A percentile compares a stretch with the other conserved stretches of the same genome.
These are phyloP conservation scores for Fusarium heterosporum DNA, from an alignment of 2,329 filamentous ascomycete species.

Conservation along the genomic window DNA sequence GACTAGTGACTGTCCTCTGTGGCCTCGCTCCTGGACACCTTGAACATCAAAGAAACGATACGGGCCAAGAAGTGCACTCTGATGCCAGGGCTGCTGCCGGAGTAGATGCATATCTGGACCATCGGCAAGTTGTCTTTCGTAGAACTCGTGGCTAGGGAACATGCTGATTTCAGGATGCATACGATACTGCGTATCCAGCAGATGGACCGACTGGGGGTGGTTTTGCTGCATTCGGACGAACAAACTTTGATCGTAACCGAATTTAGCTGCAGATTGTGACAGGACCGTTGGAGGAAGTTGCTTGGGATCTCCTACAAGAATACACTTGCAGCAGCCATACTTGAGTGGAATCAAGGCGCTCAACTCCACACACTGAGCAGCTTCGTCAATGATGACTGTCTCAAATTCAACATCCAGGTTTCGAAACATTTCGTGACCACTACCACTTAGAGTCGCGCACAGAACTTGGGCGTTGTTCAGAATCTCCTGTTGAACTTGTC, in stretches of 20 bases:
- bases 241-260: conserved; percentile 96
- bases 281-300: conserved; percentile 96
- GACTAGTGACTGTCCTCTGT: conserved; percentile 87
- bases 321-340: conserved; percentile 96
- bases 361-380: conserved; percentile 96
- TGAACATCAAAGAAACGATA: conserved; percentile 98
- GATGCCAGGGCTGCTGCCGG: conserved; percentile 86
- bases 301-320: conserved; percentile 97
- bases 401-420: conserved; percentile 96
- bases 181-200: conserved; percentile 97
- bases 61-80: conserved; percentile 82
- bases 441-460: conserved; percentile 94
- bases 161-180: conserved; percentile 98
- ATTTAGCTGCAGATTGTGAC: conserved; percentile 90
- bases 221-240: conserved; percentile 99
- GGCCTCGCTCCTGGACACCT: conserved; percentile 84
- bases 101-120: conserved; percentile 84
- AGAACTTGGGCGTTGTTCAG: conserved; percentile 92
- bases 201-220: conserved; percentile 85
- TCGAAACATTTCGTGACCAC: conserved; percentile 97
- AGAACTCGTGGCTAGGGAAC: conserved; percentile 93
- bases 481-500: conserved; percentile 89
- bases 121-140: conserved; percentile 87
- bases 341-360: conserved; percentile 97
- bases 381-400: conserved; percentile 98